Evolutionary conservation across 2,329 filamentous ascomycete genomes (phyloP).

Genomic region (Penicillium rolfsii): DNA sequence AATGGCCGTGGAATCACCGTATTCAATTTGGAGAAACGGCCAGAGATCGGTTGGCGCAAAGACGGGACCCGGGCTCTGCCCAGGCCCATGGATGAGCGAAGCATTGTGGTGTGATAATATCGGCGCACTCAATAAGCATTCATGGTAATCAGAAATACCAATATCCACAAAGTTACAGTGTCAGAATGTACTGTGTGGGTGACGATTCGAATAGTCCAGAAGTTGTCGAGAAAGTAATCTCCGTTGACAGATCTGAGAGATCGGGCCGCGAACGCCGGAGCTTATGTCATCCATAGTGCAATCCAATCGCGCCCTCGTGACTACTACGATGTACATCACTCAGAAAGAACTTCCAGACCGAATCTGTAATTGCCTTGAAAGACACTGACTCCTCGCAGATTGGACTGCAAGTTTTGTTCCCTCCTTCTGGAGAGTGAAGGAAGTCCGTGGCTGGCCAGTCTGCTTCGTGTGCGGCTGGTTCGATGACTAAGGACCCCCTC

Average conservation of each 20-base stretch:
- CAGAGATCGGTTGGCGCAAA: slow-evolving; percentile 24
- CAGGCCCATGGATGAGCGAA: slow-evolving; percentile 37
- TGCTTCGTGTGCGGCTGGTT: slow-evolving; percentile 29
- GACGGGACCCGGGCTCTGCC: slow-evolving; percentile 31
- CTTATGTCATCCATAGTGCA: slow-evolving; percentile 17
- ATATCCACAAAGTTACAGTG: not conserved
- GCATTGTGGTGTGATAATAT: slow-evolving; percentile 30
- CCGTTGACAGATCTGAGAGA: not conserved
- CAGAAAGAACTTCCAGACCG: slow-evolving; percentile 9
- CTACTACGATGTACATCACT: not conserved
- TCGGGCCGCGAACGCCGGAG: slow-evolving; percentile 14
- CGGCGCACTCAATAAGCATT: not conserved
- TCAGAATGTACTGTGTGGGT: not conserved
- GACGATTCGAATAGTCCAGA: not conserved
- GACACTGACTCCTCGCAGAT: not conserved
- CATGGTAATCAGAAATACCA: not conserved
- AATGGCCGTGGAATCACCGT: slow-evolving; percentile 22
- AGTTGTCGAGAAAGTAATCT: not conserved
- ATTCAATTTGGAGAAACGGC: slow-evolving; percentile 25
- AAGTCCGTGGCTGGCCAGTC: slow-evolving; percentile 17
- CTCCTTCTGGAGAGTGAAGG: not conserved
- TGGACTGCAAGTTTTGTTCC: not conserved
- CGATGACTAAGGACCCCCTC: slow-evolving; percentile 34
- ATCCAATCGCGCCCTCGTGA: slow-evolving; percentile 12
- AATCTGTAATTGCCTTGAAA: slow-evolving; percentile 3